A percentile compares a stretch with the other conserved stretches of the same genome.
Evolutionary conservation across 129 eudicot species (phyloP).

Genomic region (Chrysanthemum seticuspe): DNA sequence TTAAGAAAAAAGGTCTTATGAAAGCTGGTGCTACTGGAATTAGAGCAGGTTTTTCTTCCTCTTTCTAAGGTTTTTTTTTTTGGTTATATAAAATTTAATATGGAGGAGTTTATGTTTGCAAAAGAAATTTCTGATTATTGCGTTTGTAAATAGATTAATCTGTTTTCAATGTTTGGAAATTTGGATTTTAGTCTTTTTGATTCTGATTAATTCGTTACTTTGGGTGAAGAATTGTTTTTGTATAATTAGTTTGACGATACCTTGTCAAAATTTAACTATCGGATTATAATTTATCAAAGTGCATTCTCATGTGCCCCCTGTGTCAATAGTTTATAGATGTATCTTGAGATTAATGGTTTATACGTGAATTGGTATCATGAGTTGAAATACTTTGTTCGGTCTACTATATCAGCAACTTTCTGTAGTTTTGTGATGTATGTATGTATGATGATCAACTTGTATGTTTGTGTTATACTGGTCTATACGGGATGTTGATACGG

Average conservation of each 20-base stretch:
- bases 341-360: constrained; percentile 22
- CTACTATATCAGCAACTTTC: neutral
- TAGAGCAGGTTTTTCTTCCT: constrained; percentile 64
- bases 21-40: constrained; percentile 66
- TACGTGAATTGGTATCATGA: neutral
- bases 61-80: neutral
- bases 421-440: neutral
- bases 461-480: neutral
- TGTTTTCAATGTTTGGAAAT: no score
- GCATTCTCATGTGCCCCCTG: no score
- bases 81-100: neutral
- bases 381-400: no score
- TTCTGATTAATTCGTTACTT: no score
- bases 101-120: no score
- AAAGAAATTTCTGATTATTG: no score
- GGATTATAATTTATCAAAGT: no score
- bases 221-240: no score
- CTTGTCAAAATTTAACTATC: no score
- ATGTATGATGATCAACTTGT: neutral
- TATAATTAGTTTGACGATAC: no score
- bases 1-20: constrained; percentile 84
- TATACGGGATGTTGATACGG: neutral
- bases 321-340: neutral
- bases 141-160: no score
- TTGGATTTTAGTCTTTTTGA: no score